A percentile compares a stretch with the other conserved stretches of the same genome.
These are phyloP conservation scores for Suillus subaureus DNA, from an alignment of 768 basidiomycete species.

Conservation along the genomic window DNA sequence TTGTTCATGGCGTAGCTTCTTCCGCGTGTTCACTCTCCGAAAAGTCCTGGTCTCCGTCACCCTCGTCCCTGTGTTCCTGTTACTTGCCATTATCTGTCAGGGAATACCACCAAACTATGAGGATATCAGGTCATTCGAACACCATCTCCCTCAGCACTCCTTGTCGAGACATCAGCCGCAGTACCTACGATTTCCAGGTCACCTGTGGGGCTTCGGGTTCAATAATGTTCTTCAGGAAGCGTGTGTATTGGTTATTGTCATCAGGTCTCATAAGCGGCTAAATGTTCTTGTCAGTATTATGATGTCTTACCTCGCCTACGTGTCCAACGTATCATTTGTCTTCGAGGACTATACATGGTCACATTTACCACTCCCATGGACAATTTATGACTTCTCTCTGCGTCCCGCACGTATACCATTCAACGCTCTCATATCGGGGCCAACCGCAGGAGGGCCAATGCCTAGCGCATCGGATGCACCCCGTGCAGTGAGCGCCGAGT, in stretches of 20 bases:
- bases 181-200: slow-evolving; percentile 54
- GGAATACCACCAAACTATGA: slow-evolving; percentile 44
- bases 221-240: slow-evolving; percentile 66
- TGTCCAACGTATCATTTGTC: slow-evolving; percentile 54
- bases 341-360: slow-evolving; percentile 70
- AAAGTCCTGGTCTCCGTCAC: slow-evolving; percentile 29
- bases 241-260: slow-evolving; percentile 36
- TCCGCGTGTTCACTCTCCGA: slow-evolving; percentile 25
- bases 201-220: slow-evolving; percentile 62
- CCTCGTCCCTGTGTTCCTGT: slow-evolving; percentile 23
- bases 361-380: slow-evolving; percentile 52
- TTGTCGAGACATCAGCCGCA: slow-evolving; percentile 20
- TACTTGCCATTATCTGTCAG: slow-evolving; percentile 34
- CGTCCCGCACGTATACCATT: slow-evolving; percentile 55
- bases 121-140: slow-evolving; percentile 39
- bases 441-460: slow-evolving; percentile 51
- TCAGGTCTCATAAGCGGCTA: slow-evolving; percentile 1
- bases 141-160: slow-evolving; percentile 42
- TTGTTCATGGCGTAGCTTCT: slow-evolving; percentile 16
- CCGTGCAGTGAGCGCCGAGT: slow-evolving; percentile 49
- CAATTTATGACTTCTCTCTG: slow-evolving; percentile 54
- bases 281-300: slow-evolving; percentile 38
- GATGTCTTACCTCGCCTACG: slow-evolving; percentile 53
- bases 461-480: slow-evolving; percentile 23
- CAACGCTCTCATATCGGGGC: slow-evolving; percentile 60